A percentile compares a stretch with the other conserved stretches of the same genome.
phyloP scores from a whole-genome alignment of 805 yeast species.

The Nakazawaea pomicola region DNA sequence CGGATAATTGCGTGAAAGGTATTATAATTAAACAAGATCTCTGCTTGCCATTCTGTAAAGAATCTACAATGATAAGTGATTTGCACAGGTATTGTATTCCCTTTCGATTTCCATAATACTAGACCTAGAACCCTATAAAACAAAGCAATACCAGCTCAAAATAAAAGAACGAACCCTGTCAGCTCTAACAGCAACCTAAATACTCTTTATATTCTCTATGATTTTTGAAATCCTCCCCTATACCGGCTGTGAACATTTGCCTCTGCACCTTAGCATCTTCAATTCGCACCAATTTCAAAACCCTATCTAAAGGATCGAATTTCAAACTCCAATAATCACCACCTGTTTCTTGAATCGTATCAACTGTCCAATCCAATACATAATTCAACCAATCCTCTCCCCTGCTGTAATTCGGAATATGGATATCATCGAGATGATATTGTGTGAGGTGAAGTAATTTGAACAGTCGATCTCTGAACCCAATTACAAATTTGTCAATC shows the following conservation, averaged over 20 bases:
- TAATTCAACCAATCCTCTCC: slow-evolving; percentile 9
- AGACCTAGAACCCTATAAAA: too few relatives aligned
- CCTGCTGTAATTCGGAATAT: neutral
- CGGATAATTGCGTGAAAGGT: too few relatives aligned
- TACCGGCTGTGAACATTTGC: neutral
- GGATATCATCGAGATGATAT: neutral
- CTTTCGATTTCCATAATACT: too few relatives aligned
- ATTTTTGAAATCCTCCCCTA: slow-evolving; percentile 1
- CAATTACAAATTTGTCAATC: slow-evolving; percentile 2
- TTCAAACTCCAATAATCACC: slow-evolving; percentile 7
- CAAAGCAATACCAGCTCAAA: too few relatives aligned
- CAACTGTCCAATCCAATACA: slow-evolving; percentile 1
- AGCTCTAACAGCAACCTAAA: too few relatives aligned
- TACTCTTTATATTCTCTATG: slow-evolving; percentile 1
- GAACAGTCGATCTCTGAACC: slow-evolving; percentile 2
- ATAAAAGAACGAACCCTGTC: too few relatives aligned
- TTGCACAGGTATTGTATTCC: too few relatives aligned
- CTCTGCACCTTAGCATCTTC: neutral
- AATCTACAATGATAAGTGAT: too few relatives aligned
- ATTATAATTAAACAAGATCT: too few relatives aligned
- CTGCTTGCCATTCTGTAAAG: too few relatives aligned
- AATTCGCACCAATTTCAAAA: neutral
- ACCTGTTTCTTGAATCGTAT: neutral
- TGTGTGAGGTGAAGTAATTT: neutral
- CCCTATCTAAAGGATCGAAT: neutral